A percentile compares a stretch with the other conserved stretches of the same genome.
These are phyloP conservation scores for Agapanthus africanus DNA, from an alignment of 106 monocot genomes.

Conservation along the genomic window DNA sequence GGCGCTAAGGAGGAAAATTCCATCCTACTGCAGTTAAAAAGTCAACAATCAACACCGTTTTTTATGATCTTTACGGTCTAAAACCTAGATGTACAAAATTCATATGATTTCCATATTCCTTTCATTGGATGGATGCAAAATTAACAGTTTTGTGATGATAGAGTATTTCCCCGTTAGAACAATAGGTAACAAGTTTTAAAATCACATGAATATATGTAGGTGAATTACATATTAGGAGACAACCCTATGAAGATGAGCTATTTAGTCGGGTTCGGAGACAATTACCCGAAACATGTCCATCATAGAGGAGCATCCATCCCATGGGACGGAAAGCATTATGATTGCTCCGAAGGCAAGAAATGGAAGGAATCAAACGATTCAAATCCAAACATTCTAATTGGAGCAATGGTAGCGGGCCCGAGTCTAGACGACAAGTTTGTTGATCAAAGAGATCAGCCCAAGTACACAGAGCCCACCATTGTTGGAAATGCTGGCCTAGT, in stretches of 20 bases:
- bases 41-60: no score
- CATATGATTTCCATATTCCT: neutral
- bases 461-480: constrained; percentile 25
- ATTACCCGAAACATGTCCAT: constrained; percentile 26
- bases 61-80: no score
- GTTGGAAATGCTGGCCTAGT: constrained; percentile 31
- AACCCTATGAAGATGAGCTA: constrained; percentile 47
- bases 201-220: no score
- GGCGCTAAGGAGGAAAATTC: no score
- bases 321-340: constrained; percentile 16
- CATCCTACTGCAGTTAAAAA: no score
- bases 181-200: no score
- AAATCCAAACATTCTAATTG: constrained; percentile 24
- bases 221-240: constrained; percentile 29
- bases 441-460: constrained; percentile 17
- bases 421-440: constrained; percentile 16
- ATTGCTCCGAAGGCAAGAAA: constrained; percentile 20
- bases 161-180: no score
- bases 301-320: constrained; percentile 41
- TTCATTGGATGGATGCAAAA: no score
- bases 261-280: constrained; percentile 26
- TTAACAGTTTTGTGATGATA: no score
- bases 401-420: constrained; percentile 37
- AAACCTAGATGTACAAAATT: no score
- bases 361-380: constrained; percentile 20